These are phyloP conservation scores for Nicotiana rustica DNA, from an alignment of 305 asterid genomes.

Conservation along the genomic window DNA sequence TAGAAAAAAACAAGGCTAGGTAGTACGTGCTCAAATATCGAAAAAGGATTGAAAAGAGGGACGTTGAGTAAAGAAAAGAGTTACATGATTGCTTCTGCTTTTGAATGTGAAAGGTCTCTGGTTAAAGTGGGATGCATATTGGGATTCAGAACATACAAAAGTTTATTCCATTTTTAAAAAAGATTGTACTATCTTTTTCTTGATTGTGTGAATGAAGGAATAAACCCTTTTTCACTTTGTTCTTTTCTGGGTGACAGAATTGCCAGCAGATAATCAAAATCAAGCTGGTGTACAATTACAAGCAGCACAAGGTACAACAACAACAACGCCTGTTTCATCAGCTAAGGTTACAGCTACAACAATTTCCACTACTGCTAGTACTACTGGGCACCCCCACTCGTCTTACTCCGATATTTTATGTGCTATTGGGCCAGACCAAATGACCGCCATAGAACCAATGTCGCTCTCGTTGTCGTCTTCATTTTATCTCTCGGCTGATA, in stretches of 20 bases:
- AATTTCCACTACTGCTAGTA: constrained; percentile 40
- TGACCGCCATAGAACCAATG: constrained; percentile 53
- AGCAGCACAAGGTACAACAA: constrained; percentile 43
- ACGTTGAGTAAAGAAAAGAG: constrained; percentile 39
- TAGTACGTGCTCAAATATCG: constrained; percentile 43
- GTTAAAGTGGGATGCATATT: constrained; percentile 46
- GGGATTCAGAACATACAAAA: constrained; percentile 52
- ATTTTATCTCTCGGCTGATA: constrained; percentile 46
- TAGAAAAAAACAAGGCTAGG: neutral
- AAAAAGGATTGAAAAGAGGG: constrained; percentile 40
- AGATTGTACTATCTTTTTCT: constrained; percentile 34
- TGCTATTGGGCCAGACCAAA: constrained; percentile 48
- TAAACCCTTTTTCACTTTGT: constrained; percentile 1
- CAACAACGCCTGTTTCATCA: constrained; percentile 34
- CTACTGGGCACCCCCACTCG: constrained; percentile 43
- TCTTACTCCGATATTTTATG: constrained; percentile 53
- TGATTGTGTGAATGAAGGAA: constrained; percentile 35
- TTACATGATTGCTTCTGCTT: constrained; percentile 63
- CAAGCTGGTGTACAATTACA: constrained; percentile 46
- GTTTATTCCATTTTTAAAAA: constrained; percentile 43
- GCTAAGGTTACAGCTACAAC: neutral
- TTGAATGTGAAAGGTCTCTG: constrained; percentile 46
- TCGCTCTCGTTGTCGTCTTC: constrained; percentile 72
- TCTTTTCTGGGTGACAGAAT: constrained; percentile 46
- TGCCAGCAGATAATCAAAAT: constrained; percentile 60